Conservation (phyloP, 164 flowering plant genomes). For the Nymphaea colorata region DNA sequence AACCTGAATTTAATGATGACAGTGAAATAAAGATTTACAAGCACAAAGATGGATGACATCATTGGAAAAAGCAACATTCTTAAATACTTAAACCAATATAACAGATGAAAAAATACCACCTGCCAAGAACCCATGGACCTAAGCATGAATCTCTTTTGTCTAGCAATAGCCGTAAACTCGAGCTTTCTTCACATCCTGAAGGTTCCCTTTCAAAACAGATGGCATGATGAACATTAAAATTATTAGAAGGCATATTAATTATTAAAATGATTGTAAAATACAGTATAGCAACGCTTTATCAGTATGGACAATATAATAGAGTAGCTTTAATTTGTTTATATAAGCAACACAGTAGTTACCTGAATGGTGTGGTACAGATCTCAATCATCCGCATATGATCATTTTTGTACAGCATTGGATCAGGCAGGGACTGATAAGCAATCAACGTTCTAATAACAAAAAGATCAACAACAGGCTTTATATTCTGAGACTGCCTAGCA, state of each 20-base stretch:
- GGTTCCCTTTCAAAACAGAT: conserved; percentile 43
- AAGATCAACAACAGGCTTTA: conserved; percentile 45
- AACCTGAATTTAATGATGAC: too few species aligned
- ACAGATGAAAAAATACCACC: conserved; percentile 25
- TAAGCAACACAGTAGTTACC: conserved; percentile 26
- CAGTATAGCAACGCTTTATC: too few species aligned
- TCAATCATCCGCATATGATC: conserved; percentile 70
- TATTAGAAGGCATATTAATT: too few species aligned
- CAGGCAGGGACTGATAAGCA: conserved; percentile 79
- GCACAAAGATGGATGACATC: too few species aligned
- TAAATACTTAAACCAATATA: not conserved
- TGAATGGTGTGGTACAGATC: conserved; percentile 73
- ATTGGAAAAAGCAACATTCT: too few species aligned
- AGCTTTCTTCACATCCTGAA: conserved; percentile 73
- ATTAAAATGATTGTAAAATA: too few species aligned
- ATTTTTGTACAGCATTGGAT: conserved; percentile 65
- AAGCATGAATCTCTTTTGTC: conserved; percentile 97
- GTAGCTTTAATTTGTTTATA: too few species aligned
- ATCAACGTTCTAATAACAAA: conserved; percentile 51
- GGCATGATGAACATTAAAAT: too few species aligned
- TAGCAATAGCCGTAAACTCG: conserved; percentile 65
- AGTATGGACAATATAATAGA: too few species aligned
- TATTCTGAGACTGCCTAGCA: conserved; percentile 32
- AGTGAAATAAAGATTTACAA: too few species aligned
- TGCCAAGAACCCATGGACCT: conserved; percentile 99